A percentile compares a stretch with the other conserved stretches of the same genome.
Evolutionary conservation across 768 basidiomycete species (phyloP).

Genomic region (Ramaria sp.): DNA sequence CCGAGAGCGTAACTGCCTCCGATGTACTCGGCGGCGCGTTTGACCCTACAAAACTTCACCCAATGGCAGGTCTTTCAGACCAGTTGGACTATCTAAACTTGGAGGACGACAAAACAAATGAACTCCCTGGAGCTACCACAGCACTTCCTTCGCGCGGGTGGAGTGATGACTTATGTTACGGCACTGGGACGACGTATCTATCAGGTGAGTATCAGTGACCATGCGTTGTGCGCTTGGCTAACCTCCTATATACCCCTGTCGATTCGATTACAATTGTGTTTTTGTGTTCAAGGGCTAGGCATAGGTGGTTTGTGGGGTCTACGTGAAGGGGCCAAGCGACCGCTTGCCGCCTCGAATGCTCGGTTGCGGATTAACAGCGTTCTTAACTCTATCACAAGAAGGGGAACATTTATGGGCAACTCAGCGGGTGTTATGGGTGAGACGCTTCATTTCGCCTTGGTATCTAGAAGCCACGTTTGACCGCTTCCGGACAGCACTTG

Average conservation of each 20-base stretch:
- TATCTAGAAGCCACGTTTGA: conserved; percentile 12
- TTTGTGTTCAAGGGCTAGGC: conserved; percentile 67
- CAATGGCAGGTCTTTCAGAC: conserved; percentile 84
- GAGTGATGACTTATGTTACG: conserved; percentile 99
- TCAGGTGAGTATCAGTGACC: conserved; percentile 70
- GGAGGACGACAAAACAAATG: conserved; percentile 91
- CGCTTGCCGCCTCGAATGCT: conserved; percentile 74
- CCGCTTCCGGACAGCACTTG: conserved; percentile 56
- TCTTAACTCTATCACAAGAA: conserved; percentile 90
- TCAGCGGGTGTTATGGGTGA: conserved; percentile 94
- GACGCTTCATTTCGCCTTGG: conserved; percentile 27
- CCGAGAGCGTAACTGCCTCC: conserved; percentile 64
- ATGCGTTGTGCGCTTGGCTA: conserved; percentile 36
- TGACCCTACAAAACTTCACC: conserved; percentile 89
- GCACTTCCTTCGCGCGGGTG: conserved; percentile 93
- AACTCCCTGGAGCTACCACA: conserved; percentile 80
- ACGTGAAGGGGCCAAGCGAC: conserved; percentile 84
- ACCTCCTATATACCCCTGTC: conserved; percentile 22
- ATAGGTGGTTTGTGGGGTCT: conserved; percentile 94
- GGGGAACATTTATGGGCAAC: conserved; percentile 97
- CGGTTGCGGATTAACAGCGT: conserved; percentile 93
- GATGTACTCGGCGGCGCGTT: conserved; percentile 82
- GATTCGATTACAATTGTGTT: conserved; percentile 31
- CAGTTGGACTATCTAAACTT: conserved; percentile 92
- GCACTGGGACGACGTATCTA: conserved; percentile 98